Evolutionary conservation across 495 filamentous ascomycete species (phyloP).

Genomic region (Talaromyces thailandensis): DNA sequence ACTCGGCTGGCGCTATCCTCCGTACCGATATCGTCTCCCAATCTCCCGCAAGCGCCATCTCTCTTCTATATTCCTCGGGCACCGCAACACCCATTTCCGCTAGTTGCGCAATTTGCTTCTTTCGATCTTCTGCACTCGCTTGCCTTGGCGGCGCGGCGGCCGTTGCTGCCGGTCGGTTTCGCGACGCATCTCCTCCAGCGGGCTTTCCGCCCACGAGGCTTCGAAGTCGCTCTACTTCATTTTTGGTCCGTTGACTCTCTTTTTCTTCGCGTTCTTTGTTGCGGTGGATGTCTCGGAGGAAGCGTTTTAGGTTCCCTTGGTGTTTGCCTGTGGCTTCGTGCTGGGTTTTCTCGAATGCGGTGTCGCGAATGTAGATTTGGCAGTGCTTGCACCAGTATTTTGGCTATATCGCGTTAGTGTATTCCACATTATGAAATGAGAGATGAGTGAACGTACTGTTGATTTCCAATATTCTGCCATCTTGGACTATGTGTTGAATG

Average conservation of each 20-base stretch:
- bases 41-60: conserved; percentile 83
- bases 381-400: conserved; percentile 99
- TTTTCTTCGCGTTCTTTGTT: conserved; percentile 67
- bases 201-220: conserved; percentile 50
- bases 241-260: conserved; percentile 72
- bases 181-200: conserved; percentile 2
- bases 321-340: conserved; percentile 88
- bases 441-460: conserved; percentile 43
- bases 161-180: conserved; percentile 7
- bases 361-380: conserved; percentile 83
- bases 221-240: conserved; percentile 80
- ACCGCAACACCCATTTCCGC: conserved; percentile 80
- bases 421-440: conserved; percentile 1
- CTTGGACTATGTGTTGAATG: not conserved
- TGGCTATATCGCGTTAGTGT: conserved; percentile 39
- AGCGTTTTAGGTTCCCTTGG: conserved; percentile 81
- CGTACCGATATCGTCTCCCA: conserved; percentile 68
- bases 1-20: conserved; percentile 23
- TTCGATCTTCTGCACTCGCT: conserved; percentile 59
- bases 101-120: conserved; percentile 77
- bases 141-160: conserved; percentile 19
- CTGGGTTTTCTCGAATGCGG: conserved; percentile 76
- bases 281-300: conserved; percentile 78
- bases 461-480: conserved; percentile 99
- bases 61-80: conserved; percentile 66